Evolutionary conservation across 495 filamentous ascomycete species (phyloP).

Genomic region (Neurospora discreta): DNA sequence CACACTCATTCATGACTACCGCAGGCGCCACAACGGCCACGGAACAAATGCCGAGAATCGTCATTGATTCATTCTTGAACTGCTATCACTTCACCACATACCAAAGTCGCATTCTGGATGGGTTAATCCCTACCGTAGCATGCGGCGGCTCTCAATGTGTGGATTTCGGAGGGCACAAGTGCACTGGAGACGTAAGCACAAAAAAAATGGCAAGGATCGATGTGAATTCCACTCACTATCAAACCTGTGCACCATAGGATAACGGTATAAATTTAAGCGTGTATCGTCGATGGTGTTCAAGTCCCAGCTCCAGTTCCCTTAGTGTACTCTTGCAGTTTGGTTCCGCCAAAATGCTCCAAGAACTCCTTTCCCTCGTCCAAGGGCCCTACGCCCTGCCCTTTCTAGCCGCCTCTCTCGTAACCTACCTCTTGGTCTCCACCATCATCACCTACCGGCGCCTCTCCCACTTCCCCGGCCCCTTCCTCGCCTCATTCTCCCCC

Average conservation of each 20-base stretch:
- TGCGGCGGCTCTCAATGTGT: not conserved
- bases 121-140: not conserved
- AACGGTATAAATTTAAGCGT: not conserved
- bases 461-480: conserved; percentile 15
- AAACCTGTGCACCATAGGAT: not conserved
- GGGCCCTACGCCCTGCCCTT: not conserved
- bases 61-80: not conserved
- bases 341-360: not conserved
- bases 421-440: conserved; percentile 2
- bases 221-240: not conserved
- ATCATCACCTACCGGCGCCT: conserved; percentile 13
- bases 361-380: not conserved
- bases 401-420: not conserved
- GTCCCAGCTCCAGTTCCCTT: not conserved
- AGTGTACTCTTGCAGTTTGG: not conserved
- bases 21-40: not conserved
- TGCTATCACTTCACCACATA: not conserved
- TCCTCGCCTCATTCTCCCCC: conserved; percentile 12
- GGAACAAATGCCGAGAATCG: not conserved
- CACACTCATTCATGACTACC: not conserved
- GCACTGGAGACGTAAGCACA: not conserved
- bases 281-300: not conserved
- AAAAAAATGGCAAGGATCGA: not conserved
- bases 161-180: not conserved
- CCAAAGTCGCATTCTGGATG: not conserved